Evolutionary conservation across 202 grass and related monocot genomes (phyloP).

Genomic region (Schoenoplectus triqueter): DNA sequence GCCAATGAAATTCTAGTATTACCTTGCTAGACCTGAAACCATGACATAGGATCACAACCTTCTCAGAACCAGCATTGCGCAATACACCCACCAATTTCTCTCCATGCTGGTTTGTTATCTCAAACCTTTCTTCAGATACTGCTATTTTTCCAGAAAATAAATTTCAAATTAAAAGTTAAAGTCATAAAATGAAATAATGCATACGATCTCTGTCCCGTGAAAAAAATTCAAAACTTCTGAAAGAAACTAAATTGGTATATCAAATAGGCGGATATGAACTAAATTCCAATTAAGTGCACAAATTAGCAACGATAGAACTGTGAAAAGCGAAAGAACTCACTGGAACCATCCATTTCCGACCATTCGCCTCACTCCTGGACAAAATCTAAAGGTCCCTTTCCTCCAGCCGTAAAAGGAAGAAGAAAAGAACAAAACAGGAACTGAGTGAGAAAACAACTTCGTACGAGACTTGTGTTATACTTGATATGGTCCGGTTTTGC

Average conservation of each 20-base stretch:
- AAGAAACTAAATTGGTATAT: not conserved
- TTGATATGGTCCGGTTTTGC: not conserved
- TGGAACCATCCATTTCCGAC: constrained; percentile 30
- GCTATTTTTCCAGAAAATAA: constrained; percentile 34
- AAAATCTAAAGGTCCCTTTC: not conserved
- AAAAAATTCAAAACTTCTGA: not conserved
- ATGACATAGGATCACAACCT: constrained; percentile 82
- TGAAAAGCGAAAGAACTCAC: constrained; percentile 12
- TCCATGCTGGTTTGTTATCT: constrained; percentile 62
- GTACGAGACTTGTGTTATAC: not conserved
- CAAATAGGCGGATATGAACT: not conserved
- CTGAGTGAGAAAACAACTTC: not conserved
- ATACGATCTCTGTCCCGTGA: not conserved
- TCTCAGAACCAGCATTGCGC: constrained; percentile 64
- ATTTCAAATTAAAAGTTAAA: constrained; percentile 7
- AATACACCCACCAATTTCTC: constrained; percentile 75
- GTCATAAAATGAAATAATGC: not conserved
- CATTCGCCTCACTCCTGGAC: not conserved
- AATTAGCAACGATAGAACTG: not conserved
- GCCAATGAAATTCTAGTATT: not conserved
- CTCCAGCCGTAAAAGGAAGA: not conserved
- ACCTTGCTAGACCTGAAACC: constrained; percentile 83
- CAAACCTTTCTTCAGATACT: constrained; percentile 45
- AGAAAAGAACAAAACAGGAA: not conserved
- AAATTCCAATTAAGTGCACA: constrained; percentile 9